These are phyloP conservation scores for Senecio squalidus DNA, from an alignment of 140 eudicot genomes.

Conservation along the genomic window DNA sequence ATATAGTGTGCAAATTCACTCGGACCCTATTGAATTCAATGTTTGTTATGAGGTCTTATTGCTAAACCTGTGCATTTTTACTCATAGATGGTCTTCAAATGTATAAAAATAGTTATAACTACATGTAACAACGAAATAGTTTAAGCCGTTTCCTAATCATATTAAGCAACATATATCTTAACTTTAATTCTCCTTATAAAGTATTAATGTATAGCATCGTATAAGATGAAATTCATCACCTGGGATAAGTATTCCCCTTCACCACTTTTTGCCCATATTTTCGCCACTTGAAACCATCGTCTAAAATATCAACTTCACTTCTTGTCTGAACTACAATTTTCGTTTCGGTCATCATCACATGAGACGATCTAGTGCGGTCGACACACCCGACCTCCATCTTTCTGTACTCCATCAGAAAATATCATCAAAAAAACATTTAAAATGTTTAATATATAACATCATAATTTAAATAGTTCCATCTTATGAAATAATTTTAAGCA, in stretches of 20 bases:
- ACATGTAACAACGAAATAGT: too few relatives aligned
- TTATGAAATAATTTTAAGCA: neutral
- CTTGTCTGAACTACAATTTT: slow-evolving; percentile 18
- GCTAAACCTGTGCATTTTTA: too few relatives aligned
- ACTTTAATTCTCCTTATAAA: too few relatives aligned
- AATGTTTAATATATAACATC: neutral
- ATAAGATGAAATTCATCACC: slow-evolving; percentile 8
- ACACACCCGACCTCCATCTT: slow-evolving; percentile 33
- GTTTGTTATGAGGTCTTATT: too few relatives aligned
- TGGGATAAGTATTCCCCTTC: slow-evolving; percentile 29
- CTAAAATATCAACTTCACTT: slow-evolving; percentile 25
- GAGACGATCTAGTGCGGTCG: neutral
- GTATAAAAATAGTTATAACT: too few relatives aligned
- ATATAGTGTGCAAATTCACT: neutral
- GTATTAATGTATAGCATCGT: neutral
- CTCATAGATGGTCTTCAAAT: too few relatives aligned
- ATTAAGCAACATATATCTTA: too few relatives aligned
- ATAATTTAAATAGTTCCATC: neutral
- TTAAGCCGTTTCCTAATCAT: too few relatives aligned
- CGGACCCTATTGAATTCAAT: too few relatives aligned
- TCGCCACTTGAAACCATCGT: slow-evolving; percentile 34
- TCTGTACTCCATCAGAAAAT: slow-evolving; percentile 33
- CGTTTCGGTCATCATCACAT: slow-evolving; percentile 3
- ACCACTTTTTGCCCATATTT: slow-evolving; percentile 37
- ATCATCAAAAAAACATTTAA: neutral